Base-by-base conservation (phyloP, 305 asterid species). In the Fraxinus velutina region DNA sequence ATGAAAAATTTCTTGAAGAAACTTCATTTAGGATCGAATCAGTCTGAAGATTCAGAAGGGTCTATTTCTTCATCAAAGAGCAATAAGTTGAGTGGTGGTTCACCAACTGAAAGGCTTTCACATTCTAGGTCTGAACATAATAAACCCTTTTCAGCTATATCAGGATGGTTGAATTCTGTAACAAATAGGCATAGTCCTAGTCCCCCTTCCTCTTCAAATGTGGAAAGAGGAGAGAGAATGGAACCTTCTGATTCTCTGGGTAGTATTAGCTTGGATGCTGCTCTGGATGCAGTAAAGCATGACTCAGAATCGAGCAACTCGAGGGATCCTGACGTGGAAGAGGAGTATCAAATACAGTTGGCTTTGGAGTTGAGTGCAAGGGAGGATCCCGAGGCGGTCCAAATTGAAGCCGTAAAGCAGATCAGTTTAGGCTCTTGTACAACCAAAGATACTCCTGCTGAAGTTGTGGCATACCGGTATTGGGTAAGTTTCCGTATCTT, bases 371-470 rank as follows among this genome's bases (percentile, higher is more conserved):
- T 95, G 88, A 95, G 99, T 86, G 98, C 99, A 32, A 92, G 90
- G 86, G 99, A 95, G 89, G 99, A 95, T 78, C 99, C 99, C 0
- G 99, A 93, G 90, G 99, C 99, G 36, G 98, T 92, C 81, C 99
- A 95, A 87, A 95, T 93, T 86, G 99, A 95, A 90, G 99, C 99
- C 82, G 97, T 95, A 29, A 95, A 95, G 88, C 97, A 93, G 90
- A 95, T 95, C 80, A 95, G 99, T 86, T 92, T 95, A 77, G 97
- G 98, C 78, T 88, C 97, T 75, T 90, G 90, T 81, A 89, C 88
- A 17, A 88, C 91, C 4, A 92, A 91, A 79, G 92, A 92, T 72
- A 89, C 96, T 64, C 96, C 95, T 0, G 99, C 99, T 36, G 97
- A 93, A 87, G 93, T 93, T 60, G 88, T 92, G 79, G 97, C 97